A percentile compares a stretch with the other conserved stretches of the same genome.
Conservation (phyloP, 768 basidiomycete species). For the Leccinum obscurum region DNA sequence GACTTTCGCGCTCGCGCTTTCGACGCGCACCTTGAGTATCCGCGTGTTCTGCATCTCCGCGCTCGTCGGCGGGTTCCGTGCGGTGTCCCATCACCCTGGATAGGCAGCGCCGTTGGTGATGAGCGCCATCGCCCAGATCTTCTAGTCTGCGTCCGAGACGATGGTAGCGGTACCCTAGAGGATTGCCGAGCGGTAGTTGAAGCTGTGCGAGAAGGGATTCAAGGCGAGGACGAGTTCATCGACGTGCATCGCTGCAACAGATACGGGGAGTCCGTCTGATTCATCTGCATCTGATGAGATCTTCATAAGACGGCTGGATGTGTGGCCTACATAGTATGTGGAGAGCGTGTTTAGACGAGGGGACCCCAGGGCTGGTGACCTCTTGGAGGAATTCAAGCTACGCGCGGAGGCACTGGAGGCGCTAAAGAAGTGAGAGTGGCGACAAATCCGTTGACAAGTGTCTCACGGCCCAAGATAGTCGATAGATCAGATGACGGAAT, state of each 20-base stretch:
- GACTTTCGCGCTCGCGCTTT: conserved; percentile 26
- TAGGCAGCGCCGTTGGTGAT: conserved; percentile 22
- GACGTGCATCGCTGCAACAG: conserved; percentile 26
- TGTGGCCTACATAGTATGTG: conserved; percentile 13
- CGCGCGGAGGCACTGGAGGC: no score
- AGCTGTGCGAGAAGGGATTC: conserved; percentile 27
- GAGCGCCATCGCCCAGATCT: conserved; percentile 26
- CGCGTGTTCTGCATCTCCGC: conserved; percentile 26
- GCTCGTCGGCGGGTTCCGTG: conserved; percentile 21
- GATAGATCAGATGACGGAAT: no score
- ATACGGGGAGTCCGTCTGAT: conserved; percentile 16
- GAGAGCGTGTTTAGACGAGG: no score
- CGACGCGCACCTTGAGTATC: conserved; percentile 24
- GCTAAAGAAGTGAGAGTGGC: no score
- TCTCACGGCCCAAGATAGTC: no score
- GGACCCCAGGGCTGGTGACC: no score
- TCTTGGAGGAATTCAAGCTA: no score
- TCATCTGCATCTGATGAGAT: conserved; percentile 7
- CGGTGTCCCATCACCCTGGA: conserved; percentile 23
- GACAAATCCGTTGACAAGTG: no score
- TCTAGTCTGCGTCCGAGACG: conserved; percentile 21
- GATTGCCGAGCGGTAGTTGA: conserved; percentile 28
- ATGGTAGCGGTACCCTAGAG: conserved; percentile 21
- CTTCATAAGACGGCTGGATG: conserved; percentile 30
- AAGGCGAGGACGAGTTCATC: conserved; percentile 26